Conservation (phyloP, 2,329 filamentous ascomycete species). For the Sporothrix euskadiensis region DNA sequence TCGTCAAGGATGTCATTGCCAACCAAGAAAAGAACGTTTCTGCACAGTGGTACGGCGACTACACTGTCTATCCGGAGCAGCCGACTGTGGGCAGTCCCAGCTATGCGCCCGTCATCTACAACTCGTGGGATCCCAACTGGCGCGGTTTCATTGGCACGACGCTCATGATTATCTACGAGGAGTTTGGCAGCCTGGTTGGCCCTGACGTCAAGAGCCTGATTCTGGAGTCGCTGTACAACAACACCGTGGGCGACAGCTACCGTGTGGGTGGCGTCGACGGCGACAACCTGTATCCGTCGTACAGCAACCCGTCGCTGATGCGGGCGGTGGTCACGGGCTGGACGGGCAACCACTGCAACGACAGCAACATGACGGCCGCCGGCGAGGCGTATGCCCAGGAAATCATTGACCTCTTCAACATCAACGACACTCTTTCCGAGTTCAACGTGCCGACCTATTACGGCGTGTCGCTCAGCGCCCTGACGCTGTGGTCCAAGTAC, state of each 20-base stretch:
- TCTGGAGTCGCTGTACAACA: constrained; percentile 55
- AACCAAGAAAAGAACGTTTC: constrained; percentile 54
- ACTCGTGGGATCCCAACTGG: constrained; percentile 65
- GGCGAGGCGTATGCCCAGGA: constrained; percentile 59
- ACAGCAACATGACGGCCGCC: constrained; percentile 59
- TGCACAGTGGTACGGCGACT: constrained; percentile 56
- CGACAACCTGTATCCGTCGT: constrained; percentile 62
- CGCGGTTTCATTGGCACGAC: constrained; percentile 62
- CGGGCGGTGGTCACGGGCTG: constrained; percentile 61
- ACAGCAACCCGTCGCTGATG: constrained; percentile 50
- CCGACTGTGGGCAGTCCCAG: constrained; percentile 54
- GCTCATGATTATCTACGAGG: constrained; percentile 59
- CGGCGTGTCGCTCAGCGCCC: constrained; percentile 60
- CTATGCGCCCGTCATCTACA: constrained; percentile 53
- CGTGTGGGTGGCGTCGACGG: constrained; percentile 60
- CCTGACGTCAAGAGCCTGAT: constrained; percentile 46
- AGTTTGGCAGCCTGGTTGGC: constrained; percentile 53
- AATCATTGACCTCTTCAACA: constrained; percentile 58
- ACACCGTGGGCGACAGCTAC: constrained; percentile 60
- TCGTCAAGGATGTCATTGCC: constrained; percentile 49
- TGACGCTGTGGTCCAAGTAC: constrained; percentile 63
- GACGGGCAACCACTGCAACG: constrained; percentile 55
- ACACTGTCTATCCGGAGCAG: constrained; percentile 58
- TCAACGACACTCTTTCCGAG: constrained; percentile 59
- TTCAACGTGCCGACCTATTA: constrained; percentile 65